Conservation (phyloP, 75 land plant species). For the Picea sitchensis region DNA sequence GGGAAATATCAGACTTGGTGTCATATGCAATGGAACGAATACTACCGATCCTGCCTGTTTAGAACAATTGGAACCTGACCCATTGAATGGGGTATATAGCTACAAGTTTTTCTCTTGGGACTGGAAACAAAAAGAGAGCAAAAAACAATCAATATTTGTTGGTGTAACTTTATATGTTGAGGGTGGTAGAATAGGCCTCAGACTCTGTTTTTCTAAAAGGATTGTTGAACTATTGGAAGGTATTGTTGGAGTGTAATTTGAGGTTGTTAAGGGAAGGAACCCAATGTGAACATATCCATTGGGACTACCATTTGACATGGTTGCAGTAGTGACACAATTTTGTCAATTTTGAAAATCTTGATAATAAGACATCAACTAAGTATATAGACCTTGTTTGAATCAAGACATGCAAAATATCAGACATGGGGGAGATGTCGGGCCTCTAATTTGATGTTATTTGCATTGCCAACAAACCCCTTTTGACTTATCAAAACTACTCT, state of each 20-base stretch:
- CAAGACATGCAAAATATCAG: too few species aligned
- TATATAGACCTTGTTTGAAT: too few species aligned
- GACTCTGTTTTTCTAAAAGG: constrained; percentile 33
- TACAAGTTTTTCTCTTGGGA: background rate
- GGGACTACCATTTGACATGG: too few species aligned
- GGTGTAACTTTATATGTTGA: constrained; percentile 24
- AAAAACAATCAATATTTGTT: constrained; percentile 2
- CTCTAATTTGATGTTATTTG: too few species aligned
- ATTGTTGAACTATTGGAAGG: constrained; percentile 30
- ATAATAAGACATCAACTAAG: too few species aligned
- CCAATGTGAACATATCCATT: too few species aligned
- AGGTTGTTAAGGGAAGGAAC: constrained; percentile 23
- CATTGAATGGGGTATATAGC: background rate
- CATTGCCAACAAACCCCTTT: too few species aligned
- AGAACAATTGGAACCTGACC: background rate
- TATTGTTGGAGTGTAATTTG: constrained; percentile 23
- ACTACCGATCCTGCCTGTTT: background rate
- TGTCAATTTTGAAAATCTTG: too few species aligned
- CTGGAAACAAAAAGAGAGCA: background rate
- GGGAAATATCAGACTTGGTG: constrained; percentile 16
- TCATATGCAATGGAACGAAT: constrained; percentile 3
- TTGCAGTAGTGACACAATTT: too few species aligned
- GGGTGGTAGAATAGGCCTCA: constrained; percentile 31
- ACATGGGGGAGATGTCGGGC: too few species aligned
- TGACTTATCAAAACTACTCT: too few species aligned